Evolutionary conservation across 2,329 filamentous ascomycete genomes (phyloP).

Genomic region (Fusarium torreyae): DNA sequence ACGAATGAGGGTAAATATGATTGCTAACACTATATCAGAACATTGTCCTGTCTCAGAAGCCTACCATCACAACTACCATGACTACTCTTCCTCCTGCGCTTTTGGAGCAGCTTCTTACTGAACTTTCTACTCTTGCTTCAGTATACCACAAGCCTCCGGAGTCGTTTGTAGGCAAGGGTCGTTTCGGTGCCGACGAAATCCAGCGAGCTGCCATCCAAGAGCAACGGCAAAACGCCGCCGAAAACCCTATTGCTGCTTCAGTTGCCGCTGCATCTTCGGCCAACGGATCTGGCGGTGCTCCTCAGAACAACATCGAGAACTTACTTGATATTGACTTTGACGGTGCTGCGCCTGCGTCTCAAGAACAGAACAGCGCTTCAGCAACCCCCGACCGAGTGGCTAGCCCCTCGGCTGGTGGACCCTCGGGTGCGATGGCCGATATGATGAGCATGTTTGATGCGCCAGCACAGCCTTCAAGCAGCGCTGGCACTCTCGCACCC

Average conservation of each 20-base stretch:
- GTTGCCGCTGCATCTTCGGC: slow-evolving; percentile 80
- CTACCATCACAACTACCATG: slow-evolving; percentile 94
- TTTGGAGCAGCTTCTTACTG: slow-evolving; percentile 89
- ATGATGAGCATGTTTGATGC: slow-evolving; percentile 81
- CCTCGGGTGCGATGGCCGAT: slow-evolving; percentile 69
- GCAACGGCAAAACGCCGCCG: slow-evolving; percentile 89
- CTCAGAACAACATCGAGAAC: slow-evolving; percentile 90
- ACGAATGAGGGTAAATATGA: background rate
- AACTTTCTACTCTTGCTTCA: slow-evolving; percentile 94
- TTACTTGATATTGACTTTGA: slow-evolving; percentile 97
- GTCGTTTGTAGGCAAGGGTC: slow-evolving; percentile 96
- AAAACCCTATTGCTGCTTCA: slow-evolving; percentile 93
- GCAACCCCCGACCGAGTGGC: slow-evolving; percentile 79
- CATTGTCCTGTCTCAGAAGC: slow-evolving; percentile 94
- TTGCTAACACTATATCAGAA: slow-evolving; percentile 60
- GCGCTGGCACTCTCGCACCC: slow-evolving; percentile 59
- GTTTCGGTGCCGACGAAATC: slow-evolving; percentile 93
- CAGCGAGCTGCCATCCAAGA: slow-evolving; percentile 97
- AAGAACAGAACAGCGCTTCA: slow-evolving; percentile 70
- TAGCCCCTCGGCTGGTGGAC: slow-evolving; percentile 68
- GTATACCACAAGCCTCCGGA: slow-evolving; percentile 99
- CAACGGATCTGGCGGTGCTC: slow-evolving; percentile 68
- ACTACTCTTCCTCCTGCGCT: slow-evolving; percentile 86
- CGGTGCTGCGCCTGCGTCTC: slow-evolving; percentile 89
- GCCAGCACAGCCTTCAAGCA: slow-evolving; percentile 69